Percentiles rank a stretch among this genome's conserved stretches.
Conservation (phyloP, 805 yeast genomes). For the Suhomyces pyralidae region DNA sequence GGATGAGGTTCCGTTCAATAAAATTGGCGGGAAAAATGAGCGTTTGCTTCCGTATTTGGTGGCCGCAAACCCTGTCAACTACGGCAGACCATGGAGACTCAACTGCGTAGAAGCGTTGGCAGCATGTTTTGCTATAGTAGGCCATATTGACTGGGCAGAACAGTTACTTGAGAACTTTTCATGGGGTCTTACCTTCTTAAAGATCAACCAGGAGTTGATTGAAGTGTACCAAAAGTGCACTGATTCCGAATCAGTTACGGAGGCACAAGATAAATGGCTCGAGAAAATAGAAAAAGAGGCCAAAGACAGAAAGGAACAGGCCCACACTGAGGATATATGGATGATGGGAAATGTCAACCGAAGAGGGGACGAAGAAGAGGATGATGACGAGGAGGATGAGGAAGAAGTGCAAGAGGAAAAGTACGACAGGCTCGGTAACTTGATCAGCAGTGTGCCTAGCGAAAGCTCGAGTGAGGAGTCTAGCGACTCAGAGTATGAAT, state of each 20-base stretch:
- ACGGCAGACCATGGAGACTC: conserved; percentile 92
- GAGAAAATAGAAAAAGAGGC: conserved; percentile 64
- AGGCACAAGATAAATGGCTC: conserved; percentile 75
- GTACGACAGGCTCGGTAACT: conserved; percentile 23
- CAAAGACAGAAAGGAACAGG: conserved; percentile 54
- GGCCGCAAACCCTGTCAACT: conserved; percentile 96
- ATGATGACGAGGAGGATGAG: conserved; percentile 8
- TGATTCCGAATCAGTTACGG: conserved; percentile 68
- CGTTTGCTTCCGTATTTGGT: conserved; percentile 86
- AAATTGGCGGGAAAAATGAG: conserved; percentile 88
- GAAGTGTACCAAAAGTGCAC: conserved; percentile 75
- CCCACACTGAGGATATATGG: conserved; percentile 65
- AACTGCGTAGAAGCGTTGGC: conserved; percentile 98
- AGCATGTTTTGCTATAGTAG: conserved; percentile 93
- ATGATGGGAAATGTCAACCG: conserved; percentile 74
- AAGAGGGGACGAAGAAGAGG: conserved; percentile 12
- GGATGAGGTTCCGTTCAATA: conserved; percentile 93
- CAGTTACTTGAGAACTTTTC: conserved; percentile 74
- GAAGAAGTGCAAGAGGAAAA: conserved; percentile 9
- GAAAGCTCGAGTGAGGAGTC: conserved; percentile 12
- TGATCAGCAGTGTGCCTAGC: conserved; percentile 9
- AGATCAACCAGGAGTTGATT: conserved; percentile 75
- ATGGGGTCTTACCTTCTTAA: conserved; percentile 89
- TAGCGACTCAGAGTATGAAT: conserved; percentile 13
- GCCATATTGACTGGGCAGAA: conserved; percentile 85